phyloP scores from a whole-genome alignment of 257 asterid genomes.

The Penstemon eatonii region DNA sequence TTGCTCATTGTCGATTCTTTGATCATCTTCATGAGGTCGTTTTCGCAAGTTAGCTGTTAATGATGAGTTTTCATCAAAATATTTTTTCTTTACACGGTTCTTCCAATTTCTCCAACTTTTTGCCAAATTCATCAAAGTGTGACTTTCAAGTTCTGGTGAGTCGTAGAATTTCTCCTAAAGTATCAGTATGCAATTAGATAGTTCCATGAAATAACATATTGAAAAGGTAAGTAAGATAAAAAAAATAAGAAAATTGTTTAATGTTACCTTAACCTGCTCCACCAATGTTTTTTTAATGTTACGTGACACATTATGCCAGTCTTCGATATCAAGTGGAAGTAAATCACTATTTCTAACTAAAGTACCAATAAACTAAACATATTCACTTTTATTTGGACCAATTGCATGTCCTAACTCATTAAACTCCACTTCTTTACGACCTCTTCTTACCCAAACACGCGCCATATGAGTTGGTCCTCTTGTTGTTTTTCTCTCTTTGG shows the following conservation, averaged over 20 bases:
- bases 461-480: neutral
- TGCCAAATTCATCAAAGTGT: neutral
- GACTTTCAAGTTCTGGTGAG: neutral
- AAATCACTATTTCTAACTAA: conserved; percentile 2
- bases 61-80: neutral
- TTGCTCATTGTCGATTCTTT: neutral
- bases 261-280: too few species aligned
- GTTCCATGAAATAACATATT: too few species aligned
- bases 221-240: too few species aligned
- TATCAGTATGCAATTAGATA: too few species aligned
- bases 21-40: neutral
- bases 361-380: conserved; percentile 3
- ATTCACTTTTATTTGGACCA: conserved; percentile 15
- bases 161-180: conserved; percentile 6
- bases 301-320: neutral
- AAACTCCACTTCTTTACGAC: neutral
- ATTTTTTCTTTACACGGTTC: neutral
- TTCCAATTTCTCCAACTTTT: conserved; percentile 16
- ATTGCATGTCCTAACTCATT: neutral
- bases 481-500: neutral
- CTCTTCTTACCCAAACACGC: neutral
- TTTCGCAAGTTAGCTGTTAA: neutral
- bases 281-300: too few species aligned
- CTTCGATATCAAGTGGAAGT: neutral
- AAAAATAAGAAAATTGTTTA: too few species aligned